phyloP scores from a whole-genome alignment of 2,329 filamentous ascomycete species.

The Clonostachys rosea region DNA sequence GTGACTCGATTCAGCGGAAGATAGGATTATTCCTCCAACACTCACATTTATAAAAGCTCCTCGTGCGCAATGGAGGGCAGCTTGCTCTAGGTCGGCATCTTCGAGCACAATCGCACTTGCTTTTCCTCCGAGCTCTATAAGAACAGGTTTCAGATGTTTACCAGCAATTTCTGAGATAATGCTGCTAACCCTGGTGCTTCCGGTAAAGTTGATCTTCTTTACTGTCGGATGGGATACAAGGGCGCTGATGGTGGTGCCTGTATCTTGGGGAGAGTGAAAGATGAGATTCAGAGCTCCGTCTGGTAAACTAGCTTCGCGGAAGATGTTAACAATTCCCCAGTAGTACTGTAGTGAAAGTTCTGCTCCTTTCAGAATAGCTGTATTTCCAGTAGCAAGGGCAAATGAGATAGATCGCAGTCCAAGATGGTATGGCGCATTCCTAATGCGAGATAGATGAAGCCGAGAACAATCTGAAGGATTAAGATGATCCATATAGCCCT shows the following conservation, averaged over 20 bases:
- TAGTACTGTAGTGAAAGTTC: conserved; percentile 60
- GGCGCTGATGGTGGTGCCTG: conserved; percentile 55
- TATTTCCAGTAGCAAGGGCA: conserved; percentile 65
- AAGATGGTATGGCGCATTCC: conserved; percentile 4
- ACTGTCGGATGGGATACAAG: conserved; percentile 45
- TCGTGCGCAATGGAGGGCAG: conserved; percentile 18
- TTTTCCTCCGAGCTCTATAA: conserved; percentile 45
- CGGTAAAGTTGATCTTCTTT: conserved; percentile 37
- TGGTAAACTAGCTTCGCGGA: conserved; percentile 69
- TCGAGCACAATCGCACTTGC: conserved; percentile 32
- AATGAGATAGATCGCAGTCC: neutral
- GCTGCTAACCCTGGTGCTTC: conserved; percentile 30
- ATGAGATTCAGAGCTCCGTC: conserved; percentile 66
- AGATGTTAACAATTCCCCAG: conserved; percentile 52
- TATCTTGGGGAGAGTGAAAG: conserved; percentile 57
- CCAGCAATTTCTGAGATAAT: conserved; percentile 28
- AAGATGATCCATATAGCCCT: conserved; percentile 15
- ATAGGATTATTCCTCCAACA: too few relatives aligned
- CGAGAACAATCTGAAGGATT: conserved; percentile 18
- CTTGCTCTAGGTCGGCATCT: conserved; percentile 37
- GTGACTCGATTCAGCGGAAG: too few relatives aligned
- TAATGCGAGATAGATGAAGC: conserved; percentile 25
- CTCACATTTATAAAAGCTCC: conserved; percentile 9
- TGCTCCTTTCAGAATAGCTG: conserved; percentile 62
- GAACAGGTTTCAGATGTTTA: conserved; percentile 33